phyloP scores from a whole-genome alignment of 306 rosid genomes.

The Cercis canadensis region DNA sequence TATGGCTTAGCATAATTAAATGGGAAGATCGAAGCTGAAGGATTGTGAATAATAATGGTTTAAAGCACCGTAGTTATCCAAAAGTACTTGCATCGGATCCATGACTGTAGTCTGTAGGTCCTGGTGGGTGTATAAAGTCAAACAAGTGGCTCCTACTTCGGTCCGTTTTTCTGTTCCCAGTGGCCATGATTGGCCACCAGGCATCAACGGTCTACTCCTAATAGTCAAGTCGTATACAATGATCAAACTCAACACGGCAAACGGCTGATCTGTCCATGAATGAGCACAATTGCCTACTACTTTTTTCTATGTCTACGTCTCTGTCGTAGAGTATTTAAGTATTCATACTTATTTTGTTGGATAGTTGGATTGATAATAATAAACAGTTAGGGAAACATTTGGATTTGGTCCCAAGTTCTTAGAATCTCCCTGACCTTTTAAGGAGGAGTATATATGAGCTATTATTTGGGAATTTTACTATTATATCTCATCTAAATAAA shows the following conservation, averaged over 20 bases:
- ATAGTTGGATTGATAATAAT: too few relatives aligned
- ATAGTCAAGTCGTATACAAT: background rate
- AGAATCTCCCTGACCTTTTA: too few relatives aligned
- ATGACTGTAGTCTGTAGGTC: conserved; percentile 23
- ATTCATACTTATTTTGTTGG: too few relatives aligned
- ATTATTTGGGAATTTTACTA: too few relatives aligned
- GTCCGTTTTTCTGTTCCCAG: background rate
- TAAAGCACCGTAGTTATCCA: conserved; percentile 1
- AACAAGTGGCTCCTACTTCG: conserved; percentile 19
- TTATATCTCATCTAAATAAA: too few relatives aligned
- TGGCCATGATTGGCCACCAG: too few relatives aligned
- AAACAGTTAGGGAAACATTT: too few relatives aligned
- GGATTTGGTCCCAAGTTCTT: too few relatives aligned
- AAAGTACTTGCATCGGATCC: conserved; percentile 32
- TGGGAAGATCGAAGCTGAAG: background rate
- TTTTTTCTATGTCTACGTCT: too few relatives aligned
- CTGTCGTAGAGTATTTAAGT: too few relatives aligned
- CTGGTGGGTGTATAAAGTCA: conserved; percentile 29
- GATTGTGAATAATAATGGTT: conserved; percentile 1
- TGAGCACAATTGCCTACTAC: background rate
- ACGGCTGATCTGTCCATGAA: background rate
- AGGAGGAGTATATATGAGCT: too few relatives aligned
- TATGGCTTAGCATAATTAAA: background rate
- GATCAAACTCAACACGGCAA: conserved; percentile 30
- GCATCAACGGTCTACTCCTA: background rate